Evolutionary conservation across 2,329 filamentous ascomycete species (phyloP).

Genomic region (Phaeosphaeria sp.): DNA sequence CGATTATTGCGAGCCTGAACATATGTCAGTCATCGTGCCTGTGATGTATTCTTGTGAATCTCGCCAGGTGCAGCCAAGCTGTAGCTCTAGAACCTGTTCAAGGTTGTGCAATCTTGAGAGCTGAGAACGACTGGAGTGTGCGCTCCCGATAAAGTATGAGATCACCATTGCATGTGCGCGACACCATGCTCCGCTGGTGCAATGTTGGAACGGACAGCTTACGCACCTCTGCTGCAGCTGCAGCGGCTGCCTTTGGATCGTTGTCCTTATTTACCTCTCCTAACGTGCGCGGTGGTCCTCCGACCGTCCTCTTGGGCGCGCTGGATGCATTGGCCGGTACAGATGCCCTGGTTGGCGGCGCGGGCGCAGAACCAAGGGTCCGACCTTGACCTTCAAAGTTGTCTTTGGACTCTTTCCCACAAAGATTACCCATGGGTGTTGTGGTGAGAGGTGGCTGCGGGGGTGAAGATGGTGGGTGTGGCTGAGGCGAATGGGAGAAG

Average conservation of each 20-base stretch:
- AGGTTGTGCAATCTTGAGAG: too few relatives aligned
- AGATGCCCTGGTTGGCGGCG: constrained; percentile 51
- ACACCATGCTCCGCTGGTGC: constrained; percentile 1
- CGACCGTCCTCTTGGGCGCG: constrained; percentile 53
- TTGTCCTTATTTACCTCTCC: constrained; percentile 57
- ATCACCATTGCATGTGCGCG: too few relatives aligned
- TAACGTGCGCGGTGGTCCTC: constrained; percentile 64
- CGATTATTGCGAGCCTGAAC: constrained; percentile 71
- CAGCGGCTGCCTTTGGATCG: constrained; percentile 76
- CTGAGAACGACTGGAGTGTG: too few relatives aligned
- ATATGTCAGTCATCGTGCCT: constrained; percentile 19
- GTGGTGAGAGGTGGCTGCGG: constrained; percentile 9
- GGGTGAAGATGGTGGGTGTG: constrained; percentile 2
- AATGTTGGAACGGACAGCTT: constrained; percentile 3
- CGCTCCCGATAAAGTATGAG: too few relatives aligned
- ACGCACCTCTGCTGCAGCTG: constrained; percentile 82
- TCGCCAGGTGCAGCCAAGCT: too few relatives aligned
- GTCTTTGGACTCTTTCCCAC: constrained; percentile 69
- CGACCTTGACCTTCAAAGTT: constrained; percentile 77
- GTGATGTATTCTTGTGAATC: too few relatives aligned
- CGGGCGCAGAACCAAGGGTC: constrained; percentile 66
- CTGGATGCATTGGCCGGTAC: constrained; percentile 39
- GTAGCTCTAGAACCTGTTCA: too few relatives aligned
- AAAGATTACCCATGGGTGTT: constrained; percentile 79
- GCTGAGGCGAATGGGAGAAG: constrained; percentile 22